Evolutionary conservation across 495 filamentous ascomycete species (phyloP).

Genomic region (Neurospora discreta): DNA sequence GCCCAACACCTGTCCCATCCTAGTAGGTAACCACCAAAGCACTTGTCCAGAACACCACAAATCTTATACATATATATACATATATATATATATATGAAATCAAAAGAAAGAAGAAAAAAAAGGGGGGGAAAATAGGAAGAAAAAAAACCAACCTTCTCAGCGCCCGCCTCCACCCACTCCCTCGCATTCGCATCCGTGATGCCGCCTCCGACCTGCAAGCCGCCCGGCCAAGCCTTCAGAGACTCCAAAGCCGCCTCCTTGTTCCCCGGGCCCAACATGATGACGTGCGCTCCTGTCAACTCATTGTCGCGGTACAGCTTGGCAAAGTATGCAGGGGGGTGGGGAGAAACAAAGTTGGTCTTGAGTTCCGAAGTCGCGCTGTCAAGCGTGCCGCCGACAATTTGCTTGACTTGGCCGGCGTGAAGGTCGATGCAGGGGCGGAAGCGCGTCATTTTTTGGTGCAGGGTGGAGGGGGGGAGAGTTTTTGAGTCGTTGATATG

Average conservation of each 20-base stretch:
- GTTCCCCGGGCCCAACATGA: constrained; percentile 89
- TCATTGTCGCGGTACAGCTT: constrained; percentile 61
- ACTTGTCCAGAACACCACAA: neutral
- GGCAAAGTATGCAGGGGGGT: constrained; percentile 71
- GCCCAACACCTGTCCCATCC: too few relatives aligned
- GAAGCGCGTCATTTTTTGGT: constrained; percentile 75
- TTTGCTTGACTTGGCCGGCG: constrained; percentile 92
- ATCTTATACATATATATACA: too few relatives aligned
- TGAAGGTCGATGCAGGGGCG: constrained; percentile 96
- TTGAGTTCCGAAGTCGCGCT: constrained; percentile 52
- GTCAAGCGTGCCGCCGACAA: constrained; percentile 86
- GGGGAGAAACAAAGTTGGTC: constrained; percentile 82
- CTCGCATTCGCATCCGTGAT: constrained; percentile 75
- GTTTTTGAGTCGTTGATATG: too few relatives aligned
- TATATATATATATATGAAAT: too few relatives aligned
- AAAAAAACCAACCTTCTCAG: constrained; percentile 60
- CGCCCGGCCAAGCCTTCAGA: constrained; percentile 60
- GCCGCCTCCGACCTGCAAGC: constrained; percentile 82
- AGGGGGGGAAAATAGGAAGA: too few relatives aligned
- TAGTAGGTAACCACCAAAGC: too few relatives aligned
- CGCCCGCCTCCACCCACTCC: constrained; percentile 78
- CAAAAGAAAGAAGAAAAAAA: too few relatives aligned
- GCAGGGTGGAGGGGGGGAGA: too few relatives aligned
- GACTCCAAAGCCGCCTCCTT: constrained; percentile 68
- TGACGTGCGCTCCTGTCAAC: constrained; percentile 77